A percentile compares a stretch with the other conserved stretches of the same genome.
Evolutionary conservation across 768 basidiomycete genomes (phyloP).

Genomic region (Tylopilus felleus): DNA sequence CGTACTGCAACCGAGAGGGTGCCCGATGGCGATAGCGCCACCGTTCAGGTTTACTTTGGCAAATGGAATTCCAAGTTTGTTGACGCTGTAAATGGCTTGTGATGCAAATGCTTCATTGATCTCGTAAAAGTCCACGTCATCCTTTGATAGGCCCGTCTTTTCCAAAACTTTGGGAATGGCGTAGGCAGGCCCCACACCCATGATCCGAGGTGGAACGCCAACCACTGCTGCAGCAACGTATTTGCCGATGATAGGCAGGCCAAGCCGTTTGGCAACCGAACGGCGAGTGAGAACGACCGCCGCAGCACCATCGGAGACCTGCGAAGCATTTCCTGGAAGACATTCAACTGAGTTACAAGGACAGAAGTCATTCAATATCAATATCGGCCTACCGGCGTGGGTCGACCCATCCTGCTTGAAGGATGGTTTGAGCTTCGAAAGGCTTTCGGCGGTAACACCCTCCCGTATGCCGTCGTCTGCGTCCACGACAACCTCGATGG

Average conservation of each 20-base stretch:
- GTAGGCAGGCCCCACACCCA: conserved; percentile 89
- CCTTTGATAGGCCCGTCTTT: conserved; percentile 56
- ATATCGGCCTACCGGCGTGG: conserved; percentile 53
- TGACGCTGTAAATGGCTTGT: conserved; percentile 71
- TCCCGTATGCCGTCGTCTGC: conserved; percentile 83
- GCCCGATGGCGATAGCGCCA: conserved; percentile 87
- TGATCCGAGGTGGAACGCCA: conserved; percentile 84
- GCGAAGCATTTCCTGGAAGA: conserved; percentile 68
- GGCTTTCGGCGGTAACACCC: conserved; percentile 74
- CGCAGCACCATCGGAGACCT: conserved; percentile 90
- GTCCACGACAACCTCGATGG: conserved; percentile 66
- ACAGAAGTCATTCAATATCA: background rate
- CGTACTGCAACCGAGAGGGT: conserved; percentile 82
- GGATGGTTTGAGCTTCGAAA: conserved; percentile 82
- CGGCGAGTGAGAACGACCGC: conserved; percentile 83
- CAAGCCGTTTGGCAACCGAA: conserved; percentile 74
- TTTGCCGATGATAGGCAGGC: conserved; percentile 86
- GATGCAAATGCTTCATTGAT: conserved; percentile 91
- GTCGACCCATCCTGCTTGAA: conserved; percentile 75
- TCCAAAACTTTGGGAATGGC: conserved; percentile 78
- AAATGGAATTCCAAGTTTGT: conserved; percentile 65
- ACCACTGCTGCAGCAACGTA: conserved; percentile 66
- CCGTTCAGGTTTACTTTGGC: conserved; percentile 86
- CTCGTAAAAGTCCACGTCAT: conserved; percentile 87
- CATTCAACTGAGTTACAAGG: conserved; percentile 1